Evolutionary conservation across 768 basidiomycete genomes (phyloP).

Genomic region (Russula sp.): DNA sequence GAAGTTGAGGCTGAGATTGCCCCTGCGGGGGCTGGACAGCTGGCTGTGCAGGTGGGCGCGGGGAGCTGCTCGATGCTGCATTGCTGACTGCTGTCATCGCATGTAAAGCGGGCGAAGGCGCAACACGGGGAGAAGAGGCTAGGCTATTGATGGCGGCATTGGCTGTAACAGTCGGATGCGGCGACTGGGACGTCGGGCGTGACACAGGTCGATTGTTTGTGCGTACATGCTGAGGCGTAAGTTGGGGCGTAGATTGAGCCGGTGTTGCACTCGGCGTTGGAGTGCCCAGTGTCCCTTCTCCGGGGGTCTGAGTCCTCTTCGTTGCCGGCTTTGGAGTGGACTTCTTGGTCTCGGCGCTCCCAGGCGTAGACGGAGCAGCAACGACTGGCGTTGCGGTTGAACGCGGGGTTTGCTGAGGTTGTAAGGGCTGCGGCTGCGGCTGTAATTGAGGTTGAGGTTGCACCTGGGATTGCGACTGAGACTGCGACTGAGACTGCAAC

Average conservation of each 20-base stretch:
- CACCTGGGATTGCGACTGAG: background rate
- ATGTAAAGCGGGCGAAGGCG: conserved; percentile 25
- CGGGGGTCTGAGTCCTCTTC: conserved; percentile 16
- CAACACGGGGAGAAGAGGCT: conserved; percentile 6
- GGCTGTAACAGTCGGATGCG: conserved; percentile 23
- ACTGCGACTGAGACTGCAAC: background rate
- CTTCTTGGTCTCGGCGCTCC: conserved; percentile 16
- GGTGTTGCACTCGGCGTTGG: conserved; percentile 25
- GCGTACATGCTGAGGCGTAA: conserved; percentile 23
- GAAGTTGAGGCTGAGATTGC: conserved; percentile 28
- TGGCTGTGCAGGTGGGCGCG: conserved; percentile 27
- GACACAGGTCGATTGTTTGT: conserved; percentile 30
- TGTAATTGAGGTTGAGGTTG: conserved; percentile 10
- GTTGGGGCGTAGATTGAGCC: conserved; percentile 22
- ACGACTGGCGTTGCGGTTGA: conserved; percentile 14
- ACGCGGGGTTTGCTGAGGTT: conserved; percentile 9
- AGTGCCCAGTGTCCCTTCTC: conserved; percentile 19
- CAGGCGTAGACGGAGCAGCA: conserved; percentile 10
- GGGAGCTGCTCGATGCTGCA: conserved; percentile 26
- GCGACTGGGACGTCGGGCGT: conserved; percentile 29
- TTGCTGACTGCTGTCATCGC: conserved; percentile 29
- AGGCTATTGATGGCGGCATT: conserved; percentile 22
- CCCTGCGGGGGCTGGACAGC: conserved; percentile 31
- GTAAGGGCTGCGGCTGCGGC: conserved; percentile 7
- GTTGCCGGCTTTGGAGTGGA: conserved; percentile 15